These are phyloP conservation scores for Hypoxylon fragiforme DNA, from an alignment of 495 filamentous ascomycete species.

Conservation along the genomic window DNA sequence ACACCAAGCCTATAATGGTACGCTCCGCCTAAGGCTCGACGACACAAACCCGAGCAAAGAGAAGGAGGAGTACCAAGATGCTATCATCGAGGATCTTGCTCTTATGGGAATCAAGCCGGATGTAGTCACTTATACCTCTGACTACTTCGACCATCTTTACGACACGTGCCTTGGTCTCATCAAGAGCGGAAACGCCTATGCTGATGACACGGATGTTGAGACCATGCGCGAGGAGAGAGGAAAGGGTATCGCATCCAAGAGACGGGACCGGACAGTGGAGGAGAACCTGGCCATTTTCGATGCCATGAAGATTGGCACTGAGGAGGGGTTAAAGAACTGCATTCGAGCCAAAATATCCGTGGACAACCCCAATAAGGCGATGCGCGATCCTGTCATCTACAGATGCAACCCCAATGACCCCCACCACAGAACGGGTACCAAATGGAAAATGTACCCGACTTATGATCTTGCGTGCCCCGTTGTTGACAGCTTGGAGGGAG, in stretches of 20 bases:
- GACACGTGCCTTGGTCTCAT: slow-evolving; percentile 77
- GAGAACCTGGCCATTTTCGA: slow-evolving; percentile 81
- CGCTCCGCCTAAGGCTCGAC: slow-evolving; percentile 81
- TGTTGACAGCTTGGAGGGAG: slow-evolving; percentile 86
- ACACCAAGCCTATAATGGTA: slow-evolving; percentile 83
- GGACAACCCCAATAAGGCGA: slow-evolving; percentile 80
- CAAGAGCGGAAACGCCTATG: slow-evolving; percentile 83
- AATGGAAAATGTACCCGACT: slow-evolving; percentile 95
- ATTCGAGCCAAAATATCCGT: slow-evolving; percentile 88
- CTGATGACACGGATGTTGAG: slow-evolving; percentile 86
- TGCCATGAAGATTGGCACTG: slow-evolving; percentile 82
- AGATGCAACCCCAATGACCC: slow-evolving; percentile 73
- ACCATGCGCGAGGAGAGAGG: slow-evolving; percentile 80
- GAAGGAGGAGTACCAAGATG: slow-evolving; percentile 87
- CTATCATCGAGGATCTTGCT: slow-evolving; percentile 82
- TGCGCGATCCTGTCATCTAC: slow-evolving; percentile 94
- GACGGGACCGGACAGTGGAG: slow-evolving; percentile 75
- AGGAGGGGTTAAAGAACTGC: slow-evolving; percentile 77
- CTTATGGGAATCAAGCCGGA: slow-evolving; percentile 87
- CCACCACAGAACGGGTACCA: slow-evolving; percentile 86
- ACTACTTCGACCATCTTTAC: slow-evolving; percentile 90
- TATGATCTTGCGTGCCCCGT: slow-evolving; percentile 95
- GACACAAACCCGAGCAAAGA: slow-evolving; percentile 95
- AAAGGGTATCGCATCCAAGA: slow-evolving; percentile 72
- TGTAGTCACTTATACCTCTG: slow-evolving; percentile 74